These are phyloP conservation scores for Fusarium heterosporum DNA, from an alignment of 2,329 filamentous ascomycete genomes.

Conservation along the genomic window DNA sequence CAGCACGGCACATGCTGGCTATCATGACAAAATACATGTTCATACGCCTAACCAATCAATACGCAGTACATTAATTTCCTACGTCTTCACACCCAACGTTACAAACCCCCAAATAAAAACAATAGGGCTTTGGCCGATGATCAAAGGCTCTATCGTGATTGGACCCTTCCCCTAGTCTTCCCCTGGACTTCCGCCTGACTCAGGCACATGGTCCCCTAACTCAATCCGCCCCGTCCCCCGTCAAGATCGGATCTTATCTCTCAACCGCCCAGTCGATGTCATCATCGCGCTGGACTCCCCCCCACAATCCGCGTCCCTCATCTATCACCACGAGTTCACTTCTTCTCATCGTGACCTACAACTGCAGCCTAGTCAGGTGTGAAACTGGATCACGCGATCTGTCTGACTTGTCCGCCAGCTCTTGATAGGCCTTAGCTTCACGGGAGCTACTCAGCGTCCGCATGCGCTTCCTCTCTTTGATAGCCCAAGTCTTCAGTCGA, in stretches of 20 bases:
- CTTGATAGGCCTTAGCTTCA: conserved; percentile 3
- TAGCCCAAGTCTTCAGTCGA: conserved; percentile 20
- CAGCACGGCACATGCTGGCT: background rate
- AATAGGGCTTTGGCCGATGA: background rate
- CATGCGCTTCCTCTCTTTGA: conserved; percentile 21
- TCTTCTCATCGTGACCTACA: conserved; percentile 10
- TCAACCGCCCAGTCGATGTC: conserved; percentile 11
- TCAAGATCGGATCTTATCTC: conserved; percentile 36
- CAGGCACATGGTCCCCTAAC: conserved; percentile 34
- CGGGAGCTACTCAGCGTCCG: background rate
- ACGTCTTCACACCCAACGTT: background rate
- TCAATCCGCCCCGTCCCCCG: conserved; percentile 17
- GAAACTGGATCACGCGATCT: conserved; percentile 23
- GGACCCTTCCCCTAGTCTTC: background rate
- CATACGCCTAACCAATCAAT: background rate
- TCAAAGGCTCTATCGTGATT: conserved; percentile 3
- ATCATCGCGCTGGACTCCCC: conserved; percentile 21
- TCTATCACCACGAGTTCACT: conserved; percentile 12
- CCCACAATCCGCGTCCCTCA: conserved; percentile 21
- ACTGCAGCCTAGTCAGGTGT: conserved; percentile 13
- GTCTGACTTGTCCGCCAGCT: background rate
- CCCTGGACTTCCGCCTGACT: conserved; percentile 37
- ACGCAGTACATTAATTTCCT: background rate
- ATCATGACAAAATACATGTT: conserved; percentile 6
- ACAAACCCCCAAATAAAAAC: no score